A percentile compares a stretch with the other conserved stretches of the same genome.
phyloP scores from a whole-genome alignment of 257 asterid species.

The Lavandula angustifolia region DNA sequence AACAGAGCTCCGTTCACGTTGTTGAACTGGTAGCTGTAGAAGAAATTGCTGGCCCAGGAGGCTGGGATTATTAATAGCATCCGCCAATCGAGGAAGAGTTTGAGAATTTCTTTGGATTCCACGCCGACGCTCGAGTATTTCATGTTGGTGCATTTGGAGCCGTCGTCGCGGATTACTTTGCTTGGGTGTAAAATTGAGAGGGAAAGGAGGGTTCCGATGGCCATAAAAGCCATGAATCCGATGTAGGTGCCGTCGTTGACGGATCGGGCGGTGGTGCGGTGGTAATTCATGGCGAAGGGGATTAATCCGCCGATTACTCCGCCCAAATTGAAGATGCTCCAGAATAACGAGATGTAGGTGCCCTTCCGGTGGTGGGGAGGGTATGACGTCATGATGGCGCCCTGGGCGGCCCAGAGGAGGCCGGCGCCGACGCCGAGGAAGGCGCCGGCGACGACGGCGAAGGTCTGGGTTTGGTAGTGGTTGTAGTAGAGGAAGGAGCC shows the following conservation, averaged over 20 bases:
- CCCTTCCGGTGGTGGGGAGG: slow-evolving; percentile 90
- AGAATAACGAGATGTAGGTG: slow-evolving; percentile 71
- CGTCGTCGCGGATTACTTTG: slow-evolving; percentile 69
- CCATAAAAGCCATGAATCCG: slow-evolving; percentile 89
- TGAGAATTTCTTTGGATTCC: slow-evolving; percentile 57
- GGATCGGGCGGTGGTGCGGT: slow-evolving; percentile 55
- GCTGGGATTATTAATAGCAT: slow-evolving; percentile 89
- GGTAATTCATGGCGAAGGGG: slow-evolving; percentile 62
- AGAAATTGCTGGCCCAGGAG: slow-evolving; percentile 90
- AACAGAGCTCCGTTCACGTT: slow-evolving; percentile 79
- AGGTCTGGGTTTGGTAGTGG: slow-evolving; percentile 68
- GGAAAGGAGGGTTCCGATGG: slow-evolving; percentile 60
- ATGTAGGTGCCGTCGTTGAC: slow-evolving; percentile 93
- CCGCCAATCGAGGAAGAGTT: slow-evolving; percentile 74
- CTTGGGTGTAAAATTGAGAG: slow-evolving; percentile 75
- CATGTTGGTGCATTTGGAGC: slow-evolving; percentile 70
- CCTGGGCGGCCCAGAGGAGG: slow-evolving; percentile 88
- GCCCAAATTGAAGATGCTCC: slow-evolving; percentile 93
- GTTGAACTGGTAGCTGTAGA: slow-evolving; percentile 85
- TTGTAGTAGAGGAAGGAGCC: slow-evolving; percentile 90
- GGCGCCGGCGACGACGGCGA: slow-evolving; percentile 79
- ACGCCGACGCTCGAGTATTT: slow-evolving; percentile 65
- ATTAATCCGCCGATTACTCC: slow-evolving; percentile 91
- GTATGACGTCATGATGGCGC: slow-evolving; percentile 93
- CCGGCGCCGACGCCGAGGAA: slow-evolving; percentile 95